phyloP scores from a whole-genome alignment of 768 basidiomycete species.

The Goffeauzyma gilvescens region DNA sequence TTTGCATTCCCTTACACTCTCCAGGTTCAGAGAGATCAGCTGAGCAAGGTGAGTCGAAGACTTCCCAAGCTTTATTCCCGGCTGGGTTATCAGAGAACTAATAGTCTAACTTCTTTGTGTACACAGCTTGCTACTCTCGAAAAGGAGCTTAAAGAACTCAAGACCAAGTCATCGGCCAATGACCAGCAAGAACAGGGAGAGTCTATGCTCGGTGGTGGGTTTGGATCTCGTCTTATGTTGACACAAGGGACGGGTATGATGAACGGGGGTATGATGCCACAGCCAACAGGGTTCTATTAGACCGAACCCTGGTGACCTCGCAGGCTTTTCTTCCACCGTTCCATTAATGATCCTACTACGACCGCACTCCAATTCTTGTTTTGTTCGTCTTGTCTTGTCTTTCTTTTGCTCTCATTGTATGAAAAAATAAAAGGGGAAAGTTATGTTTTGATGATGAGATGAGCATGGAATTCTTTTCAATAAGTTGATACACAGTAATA shows the following conservation, averaged over 20 bases:
- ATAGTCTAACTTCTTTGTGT: conserved; percentile 10
- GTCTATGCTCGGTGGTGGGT: conserved; percentile 70
- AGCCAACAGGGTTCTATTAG: conserved; percentile 17
- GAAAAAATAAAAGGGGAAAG: no score
- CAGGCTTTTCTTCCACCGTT: no score
- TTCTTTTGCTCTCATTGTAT: no score
- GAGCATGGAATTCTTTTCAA: no score
- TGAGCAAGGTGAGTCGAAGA: conserved; percentile 16
- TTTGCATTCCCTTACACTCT: conserved; percentile 95
- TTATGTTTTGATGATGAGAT: no score
- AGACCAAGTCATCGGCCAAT: conserved; percentile 70
- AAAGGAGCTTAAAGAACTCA: conserved; percentile 71
- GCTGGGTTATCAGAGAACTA: no score
- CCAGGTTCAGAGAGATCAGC: conserved; percentile 51
- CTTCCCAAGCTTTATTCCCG: not conserved
- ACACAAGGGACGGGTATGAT: conserved; percentile 19
- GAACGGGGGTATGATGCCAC: conserved; percentile 12
- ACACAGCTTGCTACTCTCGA: conserved; percentile 56
- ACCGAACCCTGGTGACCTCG: no score
- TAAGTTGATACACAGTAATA: no score
- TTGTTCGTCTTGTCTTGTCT: no score
- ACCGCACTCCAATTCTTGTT: no score
- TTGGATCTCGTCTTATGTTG: conserved; percentile 27
- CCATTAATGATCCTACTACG: no score
- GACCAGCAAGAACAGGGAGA: conserved; percentile 72